phyloP scores from a whole-genome alignment of 148 eudicot genomes.

The Arbutus unedo region DNA sequence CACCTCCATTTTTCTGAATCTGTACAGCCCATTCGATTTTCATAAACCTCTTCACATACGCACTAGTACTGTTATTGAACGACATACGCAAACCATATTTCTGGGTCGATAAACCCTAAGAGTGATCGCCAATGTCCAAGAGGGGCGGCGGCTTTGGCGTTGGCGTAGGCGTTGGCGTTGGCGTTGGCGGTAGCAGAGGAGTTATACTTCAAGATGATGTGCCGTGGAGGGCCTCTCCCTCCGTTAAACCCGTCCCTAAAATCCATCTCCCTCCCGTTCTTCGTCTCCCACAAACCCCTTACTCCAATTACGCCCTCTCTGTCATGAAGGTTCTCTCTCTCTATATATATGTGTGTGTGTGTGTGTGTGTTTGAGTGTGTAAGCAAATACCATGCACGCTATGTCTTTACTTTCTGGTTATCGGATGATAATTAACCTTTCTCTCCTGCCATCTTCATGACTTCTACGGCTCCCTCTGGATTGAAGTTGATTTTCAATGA shows the following conservation, averaged over 20 bases:
- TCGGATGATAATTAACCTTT: neutral
- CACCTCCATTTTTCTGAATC: too few species aligned
- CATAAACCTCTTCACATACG: too few species aligned
- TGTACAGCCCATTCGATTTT: too few species aligned
- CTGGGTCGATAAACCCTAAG: too few species aligned
- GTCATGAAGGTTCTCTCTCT: slow-evolving; percentile 56
- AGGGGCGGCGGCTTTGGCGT: too few species aligned
- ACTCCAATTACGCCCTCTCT: slow-evolving; percentile 61
- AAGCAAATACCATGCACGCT: neutral
- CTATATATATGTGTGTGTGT: too few species aligned
- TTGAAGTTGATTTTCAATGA: neutral
- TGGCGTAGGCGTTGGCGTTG: too few species aligned
- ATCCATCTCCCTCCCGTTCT: slow-evolving; percentile 79
- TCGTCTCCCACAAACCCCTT: slow-evolving; percentile 50
- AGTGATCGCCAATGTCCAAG: too few species aligned
- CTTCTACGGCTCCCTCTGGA: neutral
- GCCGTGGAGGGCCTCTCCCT: slow-evolving; percentile 74
- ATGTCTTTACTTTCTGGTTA: slow-evolving; percentile 7
- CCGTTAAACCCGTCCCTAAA: slow-evolving; percentile 69
- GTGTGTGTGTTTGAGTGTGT: neutral
- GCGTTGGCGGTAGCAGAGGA: too few species aligned
- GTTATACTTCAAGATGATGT: slow-evolving; percentile 52
- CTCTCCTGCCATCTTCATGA: neutral
- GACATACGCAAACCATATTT: too few species aligned
- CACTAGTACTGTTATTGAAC: too few species aligned